phyloP scores from a whole-genome alignment of 2,329 filamentous ascomycete genomes.

The Hymenoscyphus infarciens region DNA sequence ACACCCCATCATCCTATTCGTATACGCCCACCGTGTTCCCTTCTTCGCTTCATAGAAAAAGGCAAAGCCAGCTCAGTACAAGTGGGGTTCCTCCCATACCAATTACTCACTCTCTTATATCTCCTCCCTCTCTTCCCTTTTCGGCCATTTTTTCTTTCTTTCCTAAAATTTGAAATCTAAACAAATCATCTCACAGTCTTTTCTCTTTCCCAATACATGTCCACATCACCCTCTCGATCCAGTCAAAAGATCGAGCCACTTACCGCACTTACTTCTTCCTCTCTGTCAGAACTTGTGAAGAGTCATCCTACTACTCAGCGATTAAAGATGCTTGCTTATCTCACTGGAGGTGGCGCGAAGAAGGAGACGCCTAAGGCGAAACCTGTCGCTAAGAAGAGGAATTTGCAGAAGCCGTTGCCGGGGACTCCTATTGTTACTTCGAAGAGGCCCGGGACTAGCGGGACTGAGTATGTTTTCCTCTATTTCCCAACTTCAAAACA shows the following conservation, averaged over 20 bases:
- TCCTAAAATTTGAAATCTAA: background rate
- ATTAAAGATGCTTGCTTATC: conserved; percentile 6
- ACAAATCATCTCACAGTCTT: background rate
- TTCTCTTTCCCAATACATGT: background rate
- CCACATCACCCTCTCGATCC: background rate
- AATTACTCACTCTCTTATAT: too few relatives aligned
- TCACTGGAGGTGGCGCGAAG: background rate
- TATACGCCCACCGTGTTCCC: background rate
- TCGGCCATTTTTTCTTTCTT: background rate
- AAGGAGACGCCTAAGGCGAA: background rate
- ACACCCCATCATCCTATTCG: background rate
- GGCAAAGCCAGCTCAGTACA: too few relatives aligned
- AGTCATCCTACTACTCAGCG: conserved; percentile 3
- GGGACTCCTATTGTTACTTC: background rate
- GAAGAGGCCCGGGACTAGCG: conserved; percentile 13
- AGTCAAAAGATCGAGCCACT: background rate
- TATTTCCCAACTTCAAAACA: too few relatives aligned
- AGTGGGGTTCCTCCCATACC: too few relatives aligned
- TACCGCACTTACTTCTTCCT: background rate
- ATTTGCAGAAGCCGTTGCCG: conserved; percentile 6
- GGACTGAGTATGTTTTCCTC: conserved; percentile 16
- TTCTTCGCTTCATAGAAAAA: background rate
- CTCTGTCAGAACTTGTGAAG: background rate
- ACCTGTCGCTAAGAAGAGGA: background rate
- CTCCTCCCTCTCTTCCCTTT: background rate